Evolutionary conservation across 2,329 filamentous ascomycete genomes (phyloP).

Genomic region (Curvularia sp.): DNA sequence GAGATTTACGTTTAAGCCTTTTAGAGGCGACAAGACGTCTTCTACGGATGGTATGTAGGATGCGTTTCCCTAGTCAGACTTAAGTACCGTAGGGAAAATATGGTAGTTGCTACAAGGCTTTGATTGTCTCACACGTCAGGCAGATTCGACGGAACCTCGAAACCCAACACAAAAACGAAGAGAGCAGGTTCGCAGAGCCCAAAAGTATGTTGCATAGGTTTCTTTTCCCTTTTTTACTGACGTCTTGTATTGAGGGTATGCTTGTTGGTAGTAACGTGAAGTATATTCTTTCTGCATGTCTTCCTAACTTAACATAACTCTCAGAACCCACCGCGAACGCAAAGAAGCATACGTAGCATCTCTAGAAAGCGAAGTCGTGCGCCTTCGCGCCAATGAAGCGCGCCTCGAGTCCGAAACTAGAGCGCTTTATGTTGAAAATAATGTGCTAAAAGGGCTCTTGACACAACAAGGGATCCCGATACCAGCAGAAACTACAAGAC

Average conservation of each 20-base stretch:
- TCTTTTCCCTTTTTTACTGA: background rate
- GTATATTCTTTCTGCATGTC: background rate
- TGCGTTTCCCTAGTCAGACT: background rate
- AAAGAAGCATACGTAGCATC: slow-evolving; percentile 45
- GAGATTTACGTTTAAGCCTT: slow-evolving; percentile 28
- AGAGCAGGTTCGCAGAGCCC: background rate
- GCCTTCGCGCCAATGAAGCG: slow-evolving; percentile 43
- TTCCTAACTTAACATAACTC: background rate
- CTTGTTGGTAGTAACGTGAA: background rate
- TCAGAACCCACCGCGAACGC: slow-evolving; percentile 44
- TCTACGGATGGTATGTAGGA: slow-evolving; percentile 6
- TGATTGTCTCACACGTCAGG: background rate
- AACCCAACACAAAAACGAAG: background rate
- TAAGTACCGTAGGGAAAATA: background rate
- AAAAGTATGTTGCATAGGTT: background rate
- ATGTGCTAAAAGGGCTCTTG: slow-evolving; percentile 29
- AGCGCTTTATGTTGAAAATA: slow-evolving; percentile 34
- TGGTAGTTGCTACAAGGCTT: background rate
- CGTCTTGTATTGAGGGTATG: background rate
- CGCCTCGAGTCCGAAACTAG: slow-evolving; percentile 37
- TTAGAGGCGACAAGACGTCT: slow-evolving; percentile 11
- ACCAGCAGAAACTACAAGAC: background rate
- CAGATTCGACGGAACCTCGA: background rate
- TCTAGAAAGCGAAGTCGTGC: slow-evolving; percentile 39
- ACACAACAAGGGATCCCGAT: slow-evolving; percentile 27